Percentiles rank a stretch among this genome's conserved stretches.
Conservation (phyloP, 2,329 filamentous ascomycete species). For the Fusarium sp. region DNA sequence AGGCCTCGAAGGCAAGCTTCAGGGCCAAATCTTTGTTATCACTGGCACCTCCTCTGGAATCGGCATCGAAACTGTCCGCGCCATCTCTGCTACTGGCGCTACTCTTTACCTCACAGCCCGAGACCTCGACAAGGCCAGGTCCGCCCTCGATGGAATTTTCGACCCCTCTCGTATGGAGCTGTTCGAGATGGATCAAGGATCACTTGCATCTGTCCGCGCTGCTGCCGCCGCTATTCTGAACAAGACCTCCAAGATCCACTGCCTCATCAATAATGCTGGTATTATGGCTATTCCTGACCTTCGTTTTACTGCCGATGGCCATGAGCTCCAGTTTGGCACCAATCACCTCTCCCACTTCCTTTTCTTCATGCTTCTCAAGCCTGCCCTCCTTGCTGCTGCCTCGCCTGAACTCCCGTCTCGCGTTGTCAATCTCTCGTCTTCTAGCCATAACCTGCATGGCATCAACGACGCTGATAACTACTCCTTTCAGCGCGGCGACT, state of each 20-base stretch:
- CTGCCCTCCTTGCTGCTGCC: conserved; percentile 54
- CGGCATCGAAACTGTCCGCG: conserved; percentile 57
- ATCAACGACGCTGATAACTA: conserved; percentile 29
- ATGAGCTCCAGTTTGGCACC: conserved; percentile 45
- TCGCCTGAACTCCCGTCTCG: conserved; percentile 56
- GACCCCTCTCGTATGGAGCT: conserved; percentile 18
- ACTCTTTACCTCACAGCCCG: conserved; percentile 37
- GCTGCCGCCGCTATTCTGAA: conserved; percentile 34
- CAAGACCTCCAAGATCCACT: conserved; percentile 28
- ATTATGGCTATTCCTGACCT: conserved; percentile 38
- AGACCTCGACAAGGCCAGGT: conserved; percentile 30
- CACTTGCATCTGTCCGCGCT: conserved; percentile 36
- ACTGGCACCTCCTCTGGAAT: conserved; percentile 58
- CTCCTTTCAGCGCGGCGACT: conserved; percentile 14
- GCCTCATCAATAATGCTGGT: conserved; percentile 40
- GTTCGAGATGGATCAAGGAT: conserved; percentile 40
- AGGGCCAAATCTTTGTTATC: conserved; percentile 53
- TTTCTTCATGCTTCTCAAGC: conserved; percentile 54
- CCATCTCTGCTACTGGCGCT: conserved; percentile 54
- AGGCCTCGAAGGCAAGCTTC: conserved; percentile 45
- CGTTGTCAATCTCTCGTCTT: conserved; percentile 59
- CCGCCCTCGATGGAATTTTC: not conserved
- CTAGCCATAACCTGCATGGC: conserved; percentile 49
- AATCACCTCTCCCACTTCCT: conserved; percentile 47
- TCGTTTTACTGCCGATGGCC: conserved; percentile 31